phyloP scores from a whole-genome alignment of 148 eudicot genomes.

The Camellia japonica region DNA sequence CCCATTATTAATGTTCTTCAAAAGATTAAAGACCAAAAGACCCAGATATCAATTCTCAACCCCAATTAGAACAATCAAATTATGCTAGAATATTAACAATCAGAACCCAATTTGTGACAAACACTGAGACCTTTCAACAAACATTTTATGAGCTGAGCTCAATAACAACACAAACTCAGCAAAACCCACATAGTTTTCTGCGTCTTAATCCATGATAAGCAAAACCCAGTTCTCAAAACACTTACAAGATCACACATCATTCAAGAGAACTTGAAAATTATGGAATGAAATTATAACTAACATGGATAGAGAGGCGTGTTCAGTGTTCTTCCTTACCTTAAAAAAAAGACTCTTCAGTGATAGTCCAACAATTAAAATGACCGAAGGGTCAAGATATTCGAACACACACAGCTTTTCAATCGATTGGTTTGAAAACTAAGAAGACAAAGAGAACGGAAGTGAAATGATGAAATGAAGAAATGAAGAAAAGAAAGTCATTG shows the following conservation, averaged over 20 bases:
- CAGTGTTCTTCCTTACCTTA: conserved; percentile 4
- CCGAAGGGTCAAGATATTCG: background rate
- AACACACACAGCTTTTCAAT: background rate
- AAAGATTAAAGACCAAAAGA: background rate
- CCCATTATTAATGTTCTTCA: background rate
- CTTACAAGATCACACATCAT: background rate
- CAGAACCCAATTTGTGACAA: background rate
- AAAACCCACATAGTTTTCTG: background rate
- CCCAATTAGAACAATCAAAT: background rate
- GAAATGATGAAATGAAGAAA: background rate
- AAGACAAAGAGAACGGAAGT: background rate
- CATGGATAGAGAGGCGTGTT: background rate
- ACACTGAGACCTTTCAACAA: background rate
- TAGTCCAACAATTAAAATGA: background rate
- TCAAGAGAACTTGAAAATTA: background rate
- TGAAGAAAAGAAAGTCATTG: background rate
- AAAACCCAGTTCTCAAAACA: background rate
- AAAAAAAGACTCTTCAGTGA: background rate
- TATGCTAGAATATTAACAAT: background rate
- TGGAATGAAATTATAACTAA: no score
- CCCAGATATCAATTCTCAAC: background rate
- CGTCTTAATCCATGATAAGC: background rate
- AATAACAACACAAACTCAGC: background rate
- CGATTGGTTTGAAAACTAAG: no score
- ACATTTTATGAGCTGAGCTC: background rate